Percentiles rank a stretch among this genome's conserved stretches.
Evolutionary conservation across 164 flowering plant genomes (phyloP).

Genomic region (Macadamia integrifolia): DNA sequence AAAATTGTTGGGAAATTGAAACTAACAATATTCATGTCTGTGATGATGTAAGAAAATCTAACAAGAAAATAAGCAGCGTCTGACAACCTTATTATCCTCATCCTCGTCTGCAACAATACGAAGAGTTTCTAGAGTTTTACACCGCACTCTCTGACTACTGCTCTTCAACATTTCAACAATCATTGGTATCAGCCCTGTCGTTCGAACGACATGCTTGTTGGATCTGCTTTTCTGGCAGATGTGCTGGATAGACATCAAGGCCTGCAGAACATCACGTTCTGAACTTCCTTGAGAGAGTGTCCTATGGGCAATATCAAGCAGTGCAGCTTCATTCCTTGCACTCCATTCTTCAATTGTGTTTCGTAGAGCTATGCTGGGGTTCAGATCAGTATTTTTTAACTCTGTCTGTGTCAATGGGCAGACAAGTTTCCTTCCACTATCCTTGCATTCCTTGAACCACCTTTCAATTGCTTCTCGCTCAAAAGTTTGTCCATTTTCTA

Average conservation of each 20-base stretch:
- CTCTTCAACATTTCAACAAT: slow-evolving; percentile 73
- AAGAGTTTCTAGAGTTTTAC: slow-evolving; percentile 81
- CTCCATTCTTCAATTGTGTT: slow-evolving; percentile 93
- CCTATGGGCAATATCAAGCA: slow-evolving; percentile 70
- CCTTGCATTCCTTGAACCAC: slow-evolving; percentile 86
- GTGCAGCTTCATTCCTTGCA: slow-evolving; percentile 80
- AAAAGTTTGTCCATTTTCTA: slow-evolving; percentile 88
- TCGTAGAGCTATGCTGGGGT: slow-evolving; percentile 80
- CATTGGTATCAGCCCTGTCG: slow-evolving; percentile 61
- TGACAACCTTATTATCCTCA: slow-evolving; percentile 70
- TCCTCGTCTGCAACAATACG: slow-evolving; percentile 69
- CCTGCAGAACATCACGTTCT: slow-evolving; percentile 55
- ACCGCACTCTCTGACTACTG: slow-evolving; percentile 59
- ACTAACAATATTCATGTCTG: slow-evolving; percentile 1
- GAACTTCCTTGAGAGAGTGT: slow-evolving; percentile 44
- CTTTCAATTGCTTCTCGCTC: slow-evolving; percentile 90
- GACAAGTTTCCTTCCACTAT: slow-evolving; percentile 62
- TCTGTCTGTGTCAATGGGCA: slow-evolving; percentile 82
- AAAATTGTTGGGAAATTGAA: slow-evolving; percentile 8
- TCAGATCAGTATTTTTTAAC: slow-evolving; percentile 63
- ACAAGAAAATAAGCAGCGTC: slow-evolving; percentile 14
- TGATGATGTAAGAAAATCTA: neutral
- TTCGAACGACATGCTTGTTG: slow-evolving; percentile 56
- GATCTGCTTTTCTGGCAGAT: slow-evolving; percentile 52
- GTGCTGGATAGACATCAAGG: slow-evolving; percentile 57